Conservation (phyloP, 1,284 basidiomycete species). For the Cutaneotrichosporon sp. region DNA sequence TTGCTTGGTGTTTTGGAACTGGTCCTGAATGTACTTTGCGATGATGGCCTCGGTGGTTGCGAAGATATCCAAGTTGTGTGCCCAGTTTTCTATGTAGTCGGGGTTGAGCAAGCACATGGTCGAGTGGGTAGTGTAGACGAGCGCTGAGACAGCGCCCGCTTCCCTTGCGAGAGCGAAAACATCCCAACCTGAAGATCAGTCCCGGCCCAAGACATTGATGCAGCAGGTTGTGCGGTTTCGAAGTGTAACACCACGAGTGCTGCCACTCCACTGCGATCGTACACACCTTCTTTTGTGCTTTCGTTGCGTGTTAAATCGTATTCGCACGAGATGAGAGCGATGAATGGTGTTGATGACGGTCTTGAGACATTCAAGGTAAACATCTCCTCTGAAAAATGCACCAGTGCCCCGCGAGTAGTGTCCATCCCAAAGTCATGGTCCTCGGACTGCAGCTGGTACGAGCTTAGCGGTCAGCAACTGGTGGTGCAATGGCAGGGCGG, state of each 20-base stretch:
- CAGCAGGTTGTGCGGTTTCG: too few relatives aligned
- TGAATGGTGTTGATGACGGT: constrained; percentile 74
- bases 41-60: constrained; percentile 35
- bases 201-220: too few relatives aligned
- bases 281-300: background rate
- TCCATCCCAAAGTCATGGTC: constrained; percentile 29
- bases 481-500: background rate
- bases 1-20: constrained; percentile 57
- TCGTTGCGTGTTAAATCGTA: constrained; percentile 52
- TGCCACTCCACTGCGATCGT: background rate
- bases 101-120: constrained; percentile 68
- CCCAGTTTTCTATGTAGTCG: constrained; percentile 65
- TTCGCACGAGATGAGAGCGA: constrained; percentile 79
- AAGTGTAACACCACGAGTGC: background rate
- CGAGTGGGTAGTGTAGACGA: constrained; percentile 69
- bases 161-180: constrained; percentile 73
- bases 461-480: background rate
- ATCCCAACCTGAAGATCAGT: constrained; percentile 53
- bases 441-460: constrained; percentile 21
- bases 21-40: constrained; percentile 58
- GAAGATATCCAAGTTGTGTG: constrained; percentile 70
- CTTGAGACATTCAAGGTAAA: constrained; percentile 52
- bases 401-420: constrained; percentile 60
- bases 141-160: constrained; percentile 71
- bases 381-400: constrained; percentile 65